These are phyloP conservation scores for Nicotiana noctiflora DNA, from an alignment of 257 asterid genomes.

Conservation along the genomic window DNA sequence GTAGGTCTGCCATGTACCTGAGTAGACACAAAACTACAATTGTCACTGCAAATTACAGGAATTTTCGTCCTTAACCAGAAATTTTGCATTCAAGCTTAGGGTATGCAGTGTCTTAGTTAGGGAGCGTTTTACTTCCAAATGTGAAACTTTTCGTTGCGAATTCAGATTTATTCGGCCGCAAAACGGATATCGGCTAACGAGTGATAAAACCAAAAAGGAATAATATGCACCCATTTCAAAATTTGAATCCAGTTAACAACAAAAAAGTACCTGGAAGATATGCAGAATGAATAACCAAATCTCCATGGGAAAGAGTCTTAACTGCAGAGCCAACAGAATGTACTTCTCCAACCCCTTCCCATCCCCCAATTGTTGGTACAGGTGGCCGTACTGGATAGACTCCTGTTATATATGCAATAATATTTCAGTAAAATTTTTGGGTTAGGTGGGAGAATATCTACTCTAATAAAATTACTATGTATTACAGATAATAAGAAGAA, in stretches of 20 bases:
- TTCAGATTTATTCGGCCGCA: no score
- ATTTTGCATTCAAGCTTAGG: no score
- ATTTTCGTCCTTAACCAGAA: no score
- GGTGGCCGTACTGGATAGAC: conserved; percentile 86
- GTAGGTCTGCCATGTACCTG: conserved; percentile 94
- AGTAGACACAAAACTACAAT: background rate
- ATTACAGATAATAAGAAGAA: background rate
- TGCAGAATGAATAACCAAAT: conserved; percentile 87
- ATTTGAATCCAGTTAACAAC: no score
- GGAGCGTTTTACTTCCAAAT: no score
- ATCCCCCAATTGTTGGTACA: conserved; percentile 83
- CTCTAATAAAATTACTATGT: background rate
- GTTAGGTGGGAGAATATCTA: background rate
- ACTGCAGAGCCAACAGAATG: conserved; percentile 69
- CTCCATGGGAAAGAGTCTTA: conserved; percentile 50
- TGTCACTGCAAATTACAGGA: no score
- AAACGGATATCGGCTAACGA: no score
- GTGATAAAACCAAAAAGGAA: no score
- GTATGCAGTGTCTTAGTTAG: no score
- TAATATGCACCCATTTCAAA: no score
- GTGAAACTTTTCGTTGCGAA: no score
- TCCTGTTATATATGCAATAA: conserved; percentile 29
- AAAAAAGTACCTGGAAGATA: conserved; percentile 55
- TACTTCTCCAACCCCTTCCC: conserved; percentile 93
- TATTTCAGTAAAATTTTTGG: background rate